phyloP scores from a whole-genome alignment of 2,329 filamentous ascomycete genomes.

The Mycogone perniciosa region DNA sequence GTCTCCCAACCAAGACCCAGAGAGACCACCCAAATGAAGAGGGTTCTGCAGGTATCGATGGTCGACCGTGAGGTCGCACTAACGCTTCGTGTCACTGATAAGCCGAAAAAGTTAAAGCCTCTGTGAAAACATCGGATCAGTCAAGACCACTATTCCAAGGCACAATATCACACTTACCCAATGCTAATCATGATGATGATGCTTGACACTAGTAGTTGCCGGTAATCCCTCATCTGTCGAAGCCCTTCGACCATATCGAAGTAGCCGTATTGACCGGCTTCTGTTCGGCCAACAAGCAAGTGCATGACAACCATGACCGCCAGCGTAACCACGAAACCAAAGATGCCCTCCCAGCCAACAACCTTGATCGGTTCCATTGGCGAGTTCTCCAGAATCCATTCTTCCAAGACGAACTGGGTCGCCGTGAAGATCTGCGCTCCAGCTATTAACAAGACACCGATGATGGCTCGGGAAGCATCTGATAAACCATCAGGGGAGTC shows the following conservation, averaged over 20 bases:
- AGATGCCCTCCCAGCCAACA: slow-evolving; percentile 93
- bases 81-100: slow-evolving; percentile 83
- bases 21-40: slow-evolving; percentile 97
- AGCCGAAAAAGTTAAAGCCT: slow-evolving; percentile 97
- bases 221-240: slow-evolving; percentile 69
- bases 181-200: slow-evolving; percentile 96
- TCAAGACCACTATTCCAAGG: background rate
- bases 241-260: slow-evolving; percentile 88
- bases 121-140: slow-evolving; percentile 38
- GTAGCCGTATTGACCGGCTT: slow-evolving; percentile 68
- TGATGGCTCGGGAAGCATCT: slow-evolving; percentile 48
- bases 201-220: slow-evolving; percentile 66
- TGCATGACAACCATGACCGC: slow-evolving; percentile 77
- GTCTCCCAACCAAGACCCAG: slow-evolving; percentile 91
- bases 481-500: slow-evolving; percentile 34
- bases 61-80: slow-evolving; percentile 91
- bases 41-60: slow-evolving; percentile 92
- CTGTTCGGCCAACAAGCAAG: slow-evolving; percentile 66
- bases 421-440: slow-evolving; percentile 95
- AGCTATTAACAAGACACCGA: slow-evolving; percentile 86
- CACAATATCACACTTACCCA: slow-evolving; percentile 52
- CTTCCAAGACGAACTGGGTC: slow-evolving; percentile 91
- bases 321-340: slow-evolving; percentile 77
- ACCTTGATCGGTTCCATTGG: slow-evolving; percentile 74
- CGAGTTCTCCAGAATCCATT: slow-evolving; percentile 71